Conservation (phyloP, 2,329 filamentous ascomycete species). For the Fusarium chlamydosporum region DNA sequence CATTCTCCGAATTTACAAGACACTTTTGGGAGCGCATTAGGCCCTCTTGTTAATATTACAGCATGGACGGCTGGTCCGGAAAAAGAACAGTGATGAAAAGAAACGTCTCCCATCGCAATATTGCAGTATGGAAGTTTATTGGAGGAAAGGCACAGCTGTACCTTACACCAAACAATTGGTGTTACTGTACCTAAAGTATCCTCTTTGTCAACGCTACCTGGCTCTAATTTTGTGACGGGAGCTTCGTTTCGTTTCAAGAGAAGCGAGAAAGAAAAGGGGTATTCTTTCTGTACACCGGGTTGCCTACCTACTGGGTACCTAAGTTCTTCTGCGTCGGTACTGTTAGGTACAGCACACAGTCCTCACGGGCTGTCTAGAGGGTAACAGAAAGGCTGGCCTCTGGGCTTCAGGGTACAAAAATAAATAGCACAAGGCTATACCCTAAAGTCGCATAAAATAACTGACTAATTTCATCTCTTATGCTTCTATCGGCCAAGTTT, state of each 20-base stretch:
- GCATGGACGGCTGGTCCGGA: not conserved
- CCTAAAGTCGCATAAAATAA: too few relatives aligned
- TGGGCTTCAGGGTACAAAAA: too few relatives aligned
- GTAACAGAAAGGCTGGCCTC: too few relatives aligned
- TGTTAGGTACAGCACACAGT: too few relatives aligned
- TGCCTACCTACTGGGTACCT: too few relatives aligned
- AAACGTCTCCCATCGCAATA: not conserved
- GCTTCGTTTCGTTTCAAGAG: not conserved
- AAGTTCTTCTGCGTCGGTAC: too few relatives aligned
- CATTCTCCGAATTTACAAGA: not conserved
- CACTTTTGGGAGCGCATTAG: not conserved
- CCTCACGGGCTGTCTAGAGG: too few relatives aligned
- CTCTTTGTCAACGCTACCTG: not conserved
- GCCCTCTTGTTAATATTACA: not conserved
- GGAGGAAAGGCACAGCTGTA: not conserved
- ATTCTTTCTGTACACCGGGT: too few relatives aligned
- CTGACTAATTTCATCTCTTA: too few relatives aligned
- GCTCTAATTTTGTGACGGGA: not conserved
- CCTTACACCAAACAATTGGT: not conserved
- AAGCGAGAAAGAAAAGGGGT: too few relatives aligned
- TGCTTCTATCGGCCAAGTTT: too few relatives aligned
- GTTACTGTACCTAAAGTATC: not conserved
- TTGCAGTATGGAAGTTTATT: not conserved
- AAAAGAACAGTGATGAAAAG: slow-evolving; percentile 6
- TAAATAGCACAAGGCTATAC: too few relatives aligned